Conservation (phyloP, 192 early-diverging fungal genomes). For the Anaeromyces robustus region DNA sequence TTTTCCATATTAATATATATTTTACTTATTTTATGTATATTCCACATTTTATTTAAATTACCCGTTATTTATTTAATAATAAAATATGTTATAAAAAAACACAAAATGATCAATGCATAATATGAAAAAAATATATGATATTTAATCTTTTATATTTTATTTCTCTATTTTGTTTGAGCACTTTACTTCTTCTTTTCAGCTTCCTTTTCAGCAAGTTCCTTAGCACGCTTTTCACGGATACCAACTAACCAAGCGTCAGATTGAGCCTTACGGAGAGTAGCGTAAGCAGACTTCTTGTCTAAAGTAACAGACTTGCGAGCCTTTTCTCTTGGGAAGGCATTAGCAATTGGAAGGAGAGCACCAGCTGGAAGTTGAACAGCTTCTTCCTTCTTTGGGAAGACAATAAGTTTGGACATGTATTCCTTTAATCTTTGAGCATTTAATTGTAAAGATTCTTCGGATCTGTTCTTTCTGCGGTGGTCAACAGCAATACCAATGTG, state of each 20-base stretch:
- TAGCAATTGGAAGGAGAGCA: constrained; percentile 6
- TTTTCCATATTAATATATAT: too few species aligned
- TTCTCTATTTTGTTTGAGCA: neutral
- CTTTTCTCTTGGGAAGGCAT: constrained; percentile 12
- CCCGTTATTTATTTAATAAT: too few species aligned
- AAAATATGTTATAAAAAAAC: too few species aligned
- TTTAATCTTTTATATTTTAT: neutral
- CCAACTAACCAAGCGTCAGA: constrained; percentile 59
- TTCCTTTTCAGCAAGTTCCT: constrained; percentile 70
- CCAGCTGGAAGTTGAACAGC: constrained; percentile 14
- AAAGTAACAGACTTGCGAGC: constrained; percentile 28
- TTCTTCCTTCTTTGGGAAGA: constrained; percentile 86
- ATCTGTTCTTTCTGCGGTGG: constrained; percentile 90
- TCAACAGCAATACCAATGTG: constrained; percentile 93
- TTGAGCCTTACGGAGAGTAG: constrained; percentile 61
- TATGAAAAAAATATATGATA: neutral
- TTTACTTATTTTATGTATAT: too few species aligned
- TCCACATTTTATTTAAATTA: too few species aligned
- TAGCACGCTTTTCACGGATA: constrained; percentile 64
- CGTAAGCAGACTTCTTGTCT: constrained; percentile 50
- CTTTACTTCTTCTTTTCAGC: constrained; percentile 42
- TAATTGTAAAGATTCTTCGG: constrained; percentile 77
- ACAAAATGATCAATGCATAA: too few species aligned
- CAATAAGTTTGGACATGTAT: constrained; percentile 87
- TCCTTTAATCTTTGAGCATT: constrained; percentile 89